phyloP scores from a whole-genome alignment of 306 rosid species.

The Medicago arabica region DNA sequence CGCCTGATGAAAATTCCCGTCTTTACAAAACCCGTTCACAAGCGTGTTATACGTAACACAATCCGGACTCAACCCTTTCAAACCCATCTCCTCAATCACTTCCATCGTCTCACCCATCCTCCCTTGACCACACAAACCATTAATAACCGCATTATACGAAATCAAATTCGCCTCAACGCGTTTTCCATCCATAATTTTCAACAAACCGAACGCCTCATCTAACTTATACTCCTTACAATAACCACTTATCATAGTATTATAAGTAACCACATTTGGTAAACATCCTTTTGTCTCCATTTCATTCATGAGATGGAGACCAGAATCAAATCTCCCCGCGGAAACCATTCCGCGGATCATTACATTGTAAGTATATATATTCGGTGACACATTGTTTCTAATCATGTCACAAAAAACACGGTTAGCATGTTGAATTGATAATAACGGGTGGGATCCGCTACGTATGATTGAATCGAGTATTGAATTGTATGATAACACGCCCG shows the following conservation, averaged over 20 bases:
- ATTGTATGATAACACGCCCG: conserved; percentile 70
- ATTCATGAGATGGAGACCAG: conserved; percentile 53
- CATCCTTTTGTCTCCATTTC: conserved; percentile 79
- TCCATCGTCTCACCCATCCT: conserved; percentile 60
- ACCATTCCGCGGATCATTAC: conserved; percentile 78
- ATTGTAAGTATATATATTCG: conserved; percentile 77
- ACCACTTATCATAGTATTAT: conserved; percentile 73
- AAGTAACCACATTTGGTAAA: conserved; percentile 76
- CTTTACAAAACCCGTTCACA: conserved; percentile 78
- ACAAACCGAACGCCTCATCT: conserved; percentile 61
- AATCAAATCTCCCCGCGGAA: conserved; percentile 55
- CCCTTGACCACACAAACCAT: conserved; percentile 75
- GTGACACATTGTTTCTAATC: conserved; percentile 62
- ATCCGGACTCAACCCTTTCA: conserved; percentile 66
- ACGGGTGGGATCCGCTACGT: conserved; percentile 22
- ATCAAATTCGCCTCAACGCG: conserved; percentile 78
- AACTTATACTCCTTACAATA: conserved; percentile 60
- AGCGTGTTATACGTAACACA: conserved; percentile 82
- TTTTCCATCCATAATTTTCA: conserved; percentile 56
- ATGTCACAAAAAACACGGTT: conserved; percentile 61
- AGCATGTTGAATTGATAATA: background rate
- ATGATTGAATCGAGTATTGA: conserved; percentile 63
- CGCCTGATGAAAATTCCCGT: conserved; percentile 82
- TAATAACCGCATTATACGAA: conserved; percentile 76
- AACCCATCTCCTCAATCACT: conserved; percentile 66